Evolutionary conservation across 2,329 filamentous ascomycete species (phyloP).

Genomic region (Aureobasidium melanogenum): DNA sequence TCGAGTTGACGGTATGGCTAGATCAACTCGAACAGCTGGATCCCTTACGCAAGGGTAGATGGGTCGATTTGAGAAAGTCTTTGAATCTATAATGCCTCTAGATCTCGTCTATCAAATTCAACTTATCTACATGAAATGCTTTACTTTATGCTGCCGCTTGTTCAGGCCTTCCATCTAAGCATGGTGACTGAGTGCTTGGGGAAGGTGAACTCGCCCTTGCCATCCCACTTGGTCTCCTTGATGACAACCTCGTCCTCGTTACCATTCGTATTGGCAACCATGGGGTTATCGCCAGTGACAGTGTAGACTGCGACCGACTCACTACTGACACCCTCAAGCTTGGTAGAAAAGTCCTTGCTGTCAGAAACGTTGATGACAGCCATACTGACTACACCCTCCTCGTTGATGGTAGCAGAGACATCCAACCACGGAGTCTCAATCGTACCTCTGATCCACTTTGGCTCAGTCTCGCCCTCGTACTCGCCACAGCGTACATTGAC

Average conservation of each 20-base stretch:
- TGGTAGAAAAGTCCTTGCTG: constrained; percentile 48
- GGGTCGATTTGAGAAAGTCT: constrained; percentile 57
- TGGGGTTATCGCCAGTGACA: constrained; percentile 49
- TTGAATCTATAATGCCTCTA: constrained; percentile 34
- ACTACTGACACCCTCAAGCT: constrained; percentile 47
- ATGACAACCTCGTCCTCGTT: constrained; percentile 56
- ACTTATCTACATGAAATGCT: not conserved
- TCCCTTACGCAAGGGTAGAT: constrained; percentile 63
- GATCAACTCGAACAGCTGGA: constrained; percentile 60
- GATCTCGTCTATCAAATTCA: constrained; percentile 24
- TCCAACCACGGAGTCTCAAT: constrained; percentile 64
- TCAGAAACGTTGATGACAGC: constrained; percentile 66
- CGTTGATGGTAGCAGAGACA: constrained; percentile 52
- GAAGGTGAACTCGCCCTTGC: constrained; percentile 54
- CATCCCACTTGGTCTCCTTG: constrained; percentile 55
- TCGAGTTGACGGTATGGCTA: constrained; percentile 46
- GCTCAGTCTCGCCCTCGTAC: constrained; percentile 59
- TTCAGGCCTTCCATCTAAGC: constrained; percentile 15
- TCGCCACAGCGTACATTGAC: constrained; percentile 54
- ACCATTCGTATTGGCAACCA: constrained; percentile 53
- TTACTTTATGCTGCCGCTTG: not conserved
- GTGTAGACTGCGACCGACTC: constrained; percentile 51
- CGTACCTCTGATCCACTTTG: constrained; percentile 54
- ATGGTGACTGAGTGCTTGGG: constrained; percentile 36
- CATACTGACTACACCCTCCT: constrained; percentile 54